A percentile compares a stretch with the other conserved stretches of the same genome.
phyloP scores from a whole-genome alignment of 2,329 filamentous ascomycete species.

The Chlorencoelia australis region DNA sequence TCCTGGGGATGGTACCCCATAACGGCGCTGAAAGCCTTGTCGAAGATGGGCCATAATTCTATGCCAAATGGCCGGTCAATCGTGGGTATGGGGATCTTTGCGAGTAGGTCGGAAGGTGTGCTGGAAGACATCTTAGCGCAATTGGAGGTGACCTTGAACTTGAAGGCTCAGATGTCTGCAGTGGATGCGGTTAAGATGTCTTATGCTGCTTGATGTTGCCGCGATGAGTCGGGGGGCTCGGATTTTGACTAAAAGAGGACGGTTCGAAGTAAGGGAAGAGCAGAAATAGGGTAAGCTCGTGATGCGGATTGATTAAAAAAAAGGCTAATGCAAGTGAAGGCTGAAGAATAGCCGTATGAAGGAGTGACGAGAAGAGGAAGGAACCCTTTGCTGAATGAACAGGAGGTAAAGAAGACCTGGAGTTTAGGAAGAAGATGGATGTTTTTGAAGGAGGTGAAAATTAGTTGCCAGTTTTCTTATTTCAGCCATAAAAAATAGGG shows the following conservation, averaged over 20 bases:
- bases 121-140: slow-evolving; percentile 19
- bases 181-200: too few species aligned
- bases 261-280: neutral
- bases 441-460: neutral
- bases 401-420: neutral
- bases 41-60: slow-evolving; percentile 88
- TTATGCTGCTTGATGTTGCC: neutral
- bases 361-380: slow-evolving; percentile 1
- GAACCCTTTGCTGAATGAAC: neutral
- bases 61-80: slow-evolving; percentile 89
- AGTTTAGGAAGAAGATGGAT: neutral
- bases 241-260: neutral
- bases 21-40: slow-evolving; percentile 67
- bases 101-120: slow-evolving; percentile 28
- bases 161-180: too few species aligned
- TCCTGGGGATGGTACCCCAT: slow-evolving; percentile 76
- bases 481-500: neutral
- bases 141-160: neutral
- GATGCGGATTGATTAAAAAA: too few species aligned
- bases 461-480: neutral
- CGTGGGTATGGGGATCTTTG: slow-evolving; percentile 59
- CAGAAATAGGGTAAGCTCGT: too few species aligned
- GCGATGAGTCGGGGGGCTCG: neutral
- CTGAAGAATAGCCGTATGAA: neutral
- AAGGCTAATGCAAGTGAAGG: too few species aligned